Conservation (phyloP, 192 early-diverging fungal species). For the Chytriomyces hyalinus region DNA sequence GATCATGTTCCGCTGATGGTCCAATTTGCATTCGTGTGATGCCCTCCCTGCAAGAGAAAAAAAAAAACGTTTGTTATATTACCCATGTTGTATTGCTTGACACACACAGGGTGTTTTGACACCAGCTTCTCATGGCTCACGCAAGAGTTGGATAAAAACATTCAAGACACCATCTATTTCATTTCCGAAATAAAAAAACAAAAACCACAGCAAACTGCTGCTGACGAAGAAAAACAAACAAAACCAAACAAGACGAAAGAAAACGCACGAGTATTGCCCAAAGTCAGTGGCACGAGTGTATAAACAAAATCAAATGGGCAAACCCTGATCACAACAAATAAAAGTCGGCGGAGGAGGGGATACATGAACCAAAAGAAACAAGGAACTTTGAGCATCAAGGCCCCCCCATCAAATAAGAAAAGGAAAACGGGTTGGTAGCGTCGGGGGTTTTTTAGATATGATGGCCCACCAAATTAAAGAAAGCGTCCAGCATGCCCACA, state of each 20-base stretch:
- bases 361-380: not conserved
- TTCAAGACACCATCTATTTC: too few species aligned
- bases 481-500: not conserved
- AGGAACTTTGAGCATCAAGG: not conserved
- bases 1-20: slow-evolving; percentile 18
- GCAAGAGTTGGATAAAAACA: too few species aligned
- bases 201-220: too few species aligned
- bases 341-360: not conserved
- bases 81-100: too few species aligned
- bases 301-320: too few species aligned
- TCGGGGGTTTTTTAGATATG: too few species aligned
- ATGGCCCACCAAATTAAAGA: not conserved
- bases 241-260: not conserved
- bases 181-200: too few species aligned
- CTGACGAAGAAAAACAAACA: not conserved
- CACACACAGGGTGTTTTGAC: too few species aligned
- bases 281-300: too few species aligned
- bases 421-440: not conserved
- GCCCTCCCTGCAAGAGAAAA: too few species aligned
- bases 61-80: too few species aligned
- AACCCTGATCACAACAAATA: not conserved
- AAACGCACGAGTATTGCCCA: not conserved
- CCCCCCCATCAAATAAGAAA: slow-evolving; percentile 5
- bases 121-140: too few species aligned
- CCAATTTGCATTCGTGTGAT: slow-evolving; percentile 20